Percentiles rank a stretch among this genome's conserved stretches.
These are phyloP conservation scores for Metarhizium rileyi DNA, from an alignment of 2,329 filamentous ascomycete genomes.

Conservation along the genomic window DNA sequence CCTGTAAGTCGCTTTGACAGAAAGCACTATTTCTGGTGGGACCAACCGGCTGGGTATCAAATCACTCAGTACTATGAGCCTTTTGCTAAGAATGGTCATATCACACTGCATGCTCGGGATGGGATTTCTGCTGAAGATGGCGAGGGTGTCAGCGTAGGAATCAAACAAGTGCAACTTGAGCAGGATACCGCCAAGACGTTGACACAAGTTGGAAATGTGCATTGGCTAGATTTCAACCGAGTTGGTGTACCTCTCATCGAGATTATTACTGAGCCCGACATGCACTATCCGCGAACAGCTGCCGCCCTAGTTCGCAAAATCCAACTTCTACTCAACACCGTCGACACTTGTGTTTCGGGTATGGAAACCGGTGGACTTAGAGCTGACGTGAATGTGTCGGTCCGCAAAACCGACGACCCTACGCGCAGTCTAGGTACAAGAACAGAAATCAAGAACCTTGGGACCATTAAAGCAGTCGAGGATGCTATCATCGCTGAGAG, in stretches of 20 bases:
- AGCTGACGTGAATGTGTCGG: slow-evolving; percentile 92
- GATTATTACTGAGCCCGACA: slow-evolving; percentile 84
- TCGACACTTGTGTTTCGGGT: slow-evolving; percentile 77
- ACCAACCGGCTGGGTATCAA: slow-evolving; percentile 93
- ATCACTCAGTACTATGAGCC: slow-evolving; percentile 91
- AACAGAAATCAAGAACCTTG: slow-evolving; percentile 96
- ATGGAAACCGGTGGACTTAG: slow-evolving; percentile 90
- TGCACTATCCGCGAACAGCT: slow-evolving; percentile 79
- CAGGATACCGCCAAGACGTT: slow-evolving; percentile 96
- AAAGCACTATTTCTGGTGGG: slow-evolving; percentile 99
- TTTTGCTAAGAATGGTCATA: slow-evolving; percentile 57
- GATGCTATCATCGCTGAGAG: slow-evolving; percentile 89
- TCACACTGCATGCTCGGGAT: slow-evolving; percentile 65
- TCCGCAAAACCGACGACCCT: slow-evolving; percentile 47
- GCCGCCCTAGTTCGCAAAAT: slow-evolving; percentile 85
- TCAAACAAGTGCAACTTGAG: slow-evolving; percentile 93
- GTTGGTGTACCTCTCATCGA: slow-evolving; percentile 87
- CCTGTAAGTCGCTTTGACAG: slow-evolving; percentile 76
- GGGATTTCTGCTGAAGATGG: slow-evolving; percentile 70
- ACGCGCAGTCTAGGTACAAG: slow-evolving; percentile 58
- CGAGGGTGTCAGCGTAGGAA: slow-evolving; percentile 61
- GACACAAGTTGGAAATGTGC: slow-evolving; percentile 59
- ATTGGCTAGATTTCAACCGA: slow-evolving; percentile 88
- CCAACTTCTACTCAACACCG: slow-evolving; percentile 66
- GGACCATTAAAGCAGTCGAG: slow-evolving; percentile 89